A percentile compares a stretch with the other conserved stretches of the same genome.
Evolutionary conservation across 768 basidiomycete species (phyloP).

Genomic region (Clitopilus passeckerianus): DNA sequence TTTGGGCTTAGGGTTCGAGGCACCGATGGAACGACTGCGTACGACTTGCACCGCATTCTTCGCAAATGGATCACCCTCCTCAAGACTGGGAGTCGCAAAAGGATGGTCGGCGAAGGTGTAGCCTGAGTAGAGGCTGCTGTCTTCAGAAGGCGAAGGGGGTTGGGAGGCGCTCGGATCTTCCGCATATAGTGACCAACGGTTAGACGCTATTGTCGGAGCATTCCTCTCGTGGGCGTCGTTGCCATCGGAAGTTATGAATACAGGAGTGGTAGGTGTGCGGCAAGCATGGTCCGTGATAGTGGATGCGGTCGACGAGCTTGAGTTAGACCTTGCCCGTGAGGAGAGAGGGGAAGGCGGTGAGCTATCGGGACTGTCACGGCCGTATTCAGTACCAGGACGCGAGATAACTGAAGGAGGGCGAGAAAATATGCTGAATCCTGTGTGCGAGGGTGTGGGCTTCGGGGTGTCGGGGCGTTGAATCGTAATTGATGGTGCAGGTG

Average conservation of each 20-base stretch:
- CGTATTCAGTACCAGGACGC: not conserved
- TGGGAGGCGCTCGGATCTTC: not conserved
- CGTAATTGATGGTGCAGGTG: slow-evolving; percentile 5
- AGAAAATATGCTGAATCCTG: slow-evolving; percentile 8
- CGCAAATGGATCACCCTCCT: slow-evolving; percentile 17
- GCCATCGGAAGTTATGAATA: not conserved
- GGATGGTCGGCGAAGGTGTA: slow-evolving; percentile 11
- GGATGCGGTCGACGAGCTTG: not conserved
- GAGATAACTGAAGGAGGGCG: slow-evolving; percentile 12
- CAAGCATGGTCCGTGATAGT: not conserved
- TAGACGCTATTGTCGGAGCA: not conserved
- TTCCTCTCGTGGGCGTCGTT: not conserved
- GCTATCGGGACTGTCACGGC: slow-evolving; percentile 6
- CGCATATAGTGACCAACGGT: not conserved
- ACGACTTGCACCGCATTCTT: slow-evolving; percentile 19
- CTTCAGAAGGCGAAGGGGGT: not conserved
- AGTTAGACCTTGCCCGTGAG: slow-evolving; percentile 1
- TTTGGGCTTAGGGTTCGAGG: not conserved
- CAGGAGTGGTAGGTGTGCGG: not conserved
- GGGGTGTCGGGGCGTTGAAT: slow-evolving; percentile 2
- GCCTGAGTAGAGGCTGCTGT: slow-evolving; percentile 8
- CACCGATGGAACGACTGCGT: slow-evolving; percentile 8
- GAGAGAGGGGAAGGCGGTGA: slow-evolving; percentile 4
- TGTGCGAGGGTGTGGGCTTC: not conserved
- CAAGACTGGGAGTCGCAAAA: slow-evolving; percentile 6